Evolutionary conservation across 352 stramenopile genomes (phyloP).

Genomic region (Phytophthora colocasiae): DNA sequence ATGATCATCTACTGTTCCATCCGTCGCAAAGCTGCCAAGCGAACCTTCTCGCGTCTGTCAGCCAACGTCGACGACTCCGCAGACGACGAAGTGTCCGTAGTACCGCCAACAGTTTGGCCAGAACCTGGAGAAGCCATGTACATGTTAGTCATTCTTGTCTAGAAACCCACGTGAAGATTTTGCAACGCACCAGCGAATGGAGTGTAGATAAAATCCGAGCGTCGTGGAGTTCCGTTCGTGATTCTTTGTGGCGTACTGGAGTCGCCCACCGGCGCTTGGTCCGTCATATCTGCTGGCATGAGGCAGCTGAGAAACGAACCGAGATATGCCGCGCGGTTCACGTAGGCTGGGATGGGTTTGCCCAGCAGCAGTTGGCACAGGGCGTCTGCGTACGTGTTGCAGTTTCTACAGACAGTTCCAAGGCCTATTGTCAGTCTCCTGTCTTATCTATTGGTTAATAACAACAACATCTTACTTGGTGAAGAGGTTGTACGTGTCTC

Average conservation of each 20-base stretch:
- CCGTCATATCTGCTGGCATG: conserved; percentile 59
- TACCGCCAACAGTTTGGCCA: conserved; percentile 46
- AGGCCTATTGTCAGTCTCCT: neutral
- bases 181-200: conserved; percentile 64
- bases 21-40: conserved; percentile 64
- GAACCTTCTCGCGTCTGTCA: conserved; percentile 74
- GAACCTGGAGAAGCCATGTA: conserved; percentile 36
- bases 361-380: conserved; percentile 83
- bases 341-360: conserved; percentile 86
- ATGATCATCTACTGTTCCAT: conserved; percentile 34
- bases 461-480: conserved; percentile 57
- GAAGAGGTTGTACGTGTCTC: conserved; percentile 92
- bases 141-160: neutral
- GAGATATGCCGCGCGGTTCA: conserved; percentile 95
- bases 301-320: conserved; percentile 90
- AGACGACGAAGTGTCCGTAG: conserved; percentile 26
- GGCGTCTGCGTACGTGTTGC: conserved; percentile 94
- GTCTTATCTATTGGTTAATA: neutral
- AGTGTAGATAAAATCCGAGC: conserved; percentile 55
- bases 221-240: conserved; percentile 26
- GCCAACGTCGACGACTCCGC: conserved; percentile 40
- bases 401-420: conserved; percentile 71
- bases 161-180: no score
- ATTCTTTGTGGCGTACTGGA: conserved; percentile 25
- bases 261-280: conserved; percentile 71